Percentiles rank a stretch among this genome's conserved stretches.
Conservation (phyloP, 2,329 filamentous ascomycete genomes). For the Fusarium torreyae region DNA sequence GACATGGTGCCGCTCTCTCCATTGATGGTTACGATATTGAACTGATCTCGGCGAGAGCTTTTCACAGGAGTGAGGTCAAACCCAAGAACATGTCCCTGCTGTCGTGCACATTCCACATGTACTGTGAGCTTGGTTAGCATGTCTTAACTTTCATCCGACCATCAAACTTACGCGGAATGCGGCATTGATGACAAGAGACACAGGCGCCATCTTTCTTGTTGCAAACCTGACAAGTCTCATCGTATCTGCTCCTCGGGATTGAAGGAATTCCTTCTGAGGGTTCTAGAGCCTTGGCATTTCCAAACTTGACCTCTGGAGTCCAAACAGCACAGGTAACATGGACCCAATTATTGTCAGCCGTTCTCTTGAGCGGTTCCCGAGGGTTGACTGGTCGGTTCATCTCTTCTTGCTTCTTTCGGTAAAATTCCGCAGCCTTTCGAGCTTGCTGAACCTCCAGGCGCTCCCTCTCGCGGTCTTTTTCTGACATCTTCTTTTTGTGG, state of each 20-base stretch:
- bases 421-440: slow-evolving; percentile 83
- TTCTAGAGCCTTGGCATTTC: slow-evolving; percentile 83
- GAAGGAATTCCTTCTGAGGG: slow-evolving; percentile 92
- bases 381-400: slow-evolving; percentile 87
- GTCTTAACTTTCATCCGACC: neutral
- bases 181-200: slow-evolving; percentile 84
- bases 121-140: slow-evolving; percentile 62
- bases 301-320: slow-evolving; percentile 94
- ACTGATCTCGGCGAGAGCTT: slow-evolving; percentile 85
- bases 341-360: slow-evolving; percentile 97
- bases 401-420: slow-evolving; percentile 86
- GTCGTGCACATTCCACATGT: slow-evolving; percentile 92
- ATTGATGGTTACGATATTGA: slow-evolving; percentile 84
- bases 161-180: slow-evolving; percentile 61
- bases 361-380: slow-evolving; percentile 92
- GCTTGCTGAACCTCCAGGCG: slow-evolving; percentile 87
- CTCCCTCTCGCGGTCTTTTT: slow-evolving; percentile 92
- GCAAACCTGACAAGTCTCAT: slow-evolving; percentile 87
- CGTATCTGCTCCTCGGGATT: slow-evolving; percentile 80
- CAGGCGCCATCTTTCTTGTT: slow-evolving; percentile 83
- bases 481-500: slow-evolving; percentile 87
- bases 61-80: slow-evolving; percentile 95
- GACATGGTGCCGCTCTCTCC: slow-evolving; percentile 86
- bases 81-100: slow-evolving; percentile 85
- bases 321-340: slow-evolving; percentile 95